phyloP scores from a whole-genome alignment of 805 yeast genomes.

The Ogataea wickerhamii region DNA sequence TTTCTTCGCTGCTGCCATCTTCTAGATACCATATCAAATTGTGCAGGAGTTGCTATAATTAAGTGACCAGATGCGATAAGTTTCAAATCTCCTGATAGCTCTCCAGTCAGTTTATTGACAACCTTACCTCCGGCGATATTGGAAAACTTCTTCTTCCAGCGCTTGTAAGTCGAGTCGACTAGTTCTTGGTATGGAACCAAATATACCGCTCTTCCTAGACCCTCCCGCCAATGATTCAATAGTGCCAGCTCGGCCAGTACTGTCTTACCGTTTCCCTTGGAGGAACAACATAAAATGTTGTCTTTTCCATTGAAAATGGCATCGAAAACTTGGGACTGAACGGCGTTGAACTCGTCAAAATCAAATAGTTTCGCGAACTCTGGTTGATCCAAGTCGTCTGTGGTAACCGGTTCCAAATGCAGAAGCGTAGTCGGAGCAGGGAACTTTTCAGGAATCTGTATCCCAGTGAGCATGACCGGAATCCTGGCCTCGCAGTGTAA shows the following conservation, averaged over 20 bases:
- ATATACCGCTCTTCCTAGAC: slow-evolving; percentile 68
- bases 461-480: slow-evolving; percentile 52
- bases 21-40: slow-evolving; percentile 69
- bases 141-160: slow-evolving; percentile 53
- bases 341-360: slow-evolving; percentile 58
- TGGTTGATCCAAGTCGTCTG: slow-evolving; percentile 42
- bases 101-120: slow-evolving; percentile 57
- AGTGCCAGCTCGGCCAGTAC: slow-evolving; percentile 69
- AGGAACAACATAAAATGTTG: slow-evolving; percentile 61
- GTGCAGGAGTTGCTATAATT: slow-evolving; percentile 72
- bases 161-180: slow-evolving; percentile 42
- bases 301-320: slow-evolving; percentile 50
- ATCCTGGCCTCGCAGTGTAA: slow-evolving; percentile 62
- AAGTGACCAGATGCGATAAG: slow-evolving; percentile 60
- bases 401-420: slow-evolving; percentile 49
- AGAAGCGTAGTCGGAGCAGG: slow-evolving; percentile 58
- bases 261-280: slow-evolving; percentile 78
- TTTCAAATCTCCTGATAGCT: slow-evolving; percentile 49
- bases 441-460: slow-evolving; percentile 59
- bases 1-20: slow-evolving; percentile 80
- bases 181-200: slow-evolving; percentile 60
- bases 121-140: slow-evolving; percentile 53
- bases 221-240: slow-evolving; percentile 66
- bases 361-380: slow-evolving; percentile 46
- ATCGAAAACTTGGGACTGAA: slow-evolving; percentile 71